A percentile compares a stretch with the other conserved stretches of the same genome.
These are phyloP conservation scores for Colletotrichum eremochloae DNA, from an alignment of 2,329 filamentous ascomycete species.

Conservation along the genomic window DNA sequence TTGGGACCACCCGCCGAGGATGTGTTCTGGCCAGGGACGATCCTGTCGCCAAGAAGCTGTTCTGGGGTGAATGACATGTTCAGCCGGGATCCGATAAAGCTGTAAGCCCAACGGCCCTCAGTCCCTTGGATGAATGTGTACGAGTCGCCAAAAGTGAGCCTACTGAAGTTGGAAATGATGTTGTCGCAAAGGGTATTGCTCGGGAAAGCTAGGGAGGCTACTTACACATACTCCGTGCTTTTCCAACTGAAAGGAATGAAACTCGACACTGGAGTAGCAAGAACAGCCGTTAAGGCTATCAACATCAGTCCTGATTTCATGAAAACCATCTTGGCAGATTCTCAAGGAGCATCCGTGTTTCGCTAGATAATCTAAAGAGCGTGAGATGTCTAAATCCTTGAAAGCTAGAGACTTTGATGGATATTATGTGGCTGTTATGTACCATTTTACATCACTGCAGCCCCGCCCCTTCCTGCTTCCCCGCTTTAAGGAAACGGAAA, in stretches of 20 bases:
- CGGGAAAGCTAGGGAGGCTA: not conserved
- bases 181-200: not conserved
- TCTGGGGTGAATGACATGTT: slow-evolving; percentile 59
- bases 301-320: not conserved
- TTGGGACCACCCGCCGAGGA: slow-evolving; percentile 66
- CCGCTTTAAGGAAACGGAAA: not conserved
- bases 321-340: not conserved
- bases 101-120: slow-evolving; percentile 63
- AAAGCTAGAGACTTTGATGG: not conserved
- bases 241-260: slow-evolving; percentile 42
- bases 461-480: not conserved
- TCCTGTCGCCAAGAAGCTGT: slow-evolving; percentile 60
- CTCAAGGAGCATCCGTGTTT: not conserved
- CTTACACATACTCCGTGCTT: slow-evolving; percentile 46
- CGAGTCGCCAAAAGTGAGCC: slow-evolving; percentile 63
- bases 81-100: slow-evolving; percentile 67
- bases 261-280: not conserved
- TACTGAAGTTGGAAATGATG: slow-evolving; percentile 36
- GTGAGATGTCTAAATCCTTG: not conserved
- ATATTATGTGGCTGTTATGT: too few species aligned
- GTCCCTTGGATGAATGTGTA: slow-evolving; percentile 68
- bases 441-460: not conserved
- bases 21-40: slow-evolving; percentile 62
- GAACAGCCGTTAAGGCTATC: not conserved
- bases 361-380: too few species aligned